A percentile compares a stretch with the other conserved stretches of the same genome.
Evolutionary conservation across 495 filamentous ascomycete species (phyloP).

Genomic region (Aspergillus nidulans): DNA sequence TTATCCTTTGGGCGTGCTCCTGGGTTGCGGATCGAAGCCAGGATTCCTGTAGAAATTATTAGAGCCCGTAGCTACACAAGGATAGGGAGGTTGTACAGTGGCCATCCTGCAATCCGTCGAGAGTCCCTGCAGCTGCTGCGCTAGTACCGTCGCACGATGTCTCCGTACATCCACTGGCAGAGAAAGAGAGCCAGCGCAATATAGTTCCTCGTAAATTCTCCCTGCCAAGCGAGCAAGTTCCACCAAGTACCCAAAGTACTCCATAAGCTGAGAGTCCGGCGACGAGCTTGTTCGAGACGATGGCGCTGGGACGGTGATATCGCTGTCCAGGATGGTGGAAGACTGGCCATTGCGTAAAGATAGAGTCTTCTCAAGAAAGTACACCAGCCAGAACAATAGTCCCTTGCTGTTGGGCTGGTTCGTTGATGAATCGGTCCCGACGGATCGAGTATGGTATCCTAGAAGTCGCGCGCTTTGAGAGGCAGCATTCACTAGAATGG

Average conservation of each 20-base stretch:
- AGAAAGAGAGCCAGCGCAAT: background rate
- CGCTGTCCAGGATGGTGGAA: background rate
- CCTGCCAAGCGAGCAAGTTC: background rate
- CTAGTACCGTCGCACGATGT: background rate
- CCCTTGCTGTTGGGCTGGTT: background rate
- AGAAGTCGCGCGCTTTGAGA: background rate
- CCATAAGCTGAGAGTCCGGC: background rate
- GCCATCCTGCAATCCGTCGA: background rate
- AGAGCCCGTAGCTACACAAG: background rate
- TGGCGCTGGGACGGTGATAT: background rate
- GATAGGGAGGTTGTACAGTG: background rate
- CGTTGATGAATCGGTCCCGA: background rate
- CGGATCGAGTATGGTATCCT: background rate
- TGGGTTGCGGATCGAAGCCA: background rate
- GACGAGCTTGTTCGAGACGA: background rate
- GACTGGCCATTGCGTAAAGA: background rate
- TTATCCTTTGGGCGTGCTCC: background rate
- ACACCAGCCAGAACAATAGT: background rate
- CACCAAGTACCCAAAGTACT: background rate
- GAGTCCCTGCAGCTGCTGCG: background rate
- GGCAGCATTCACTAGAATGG: background rate
- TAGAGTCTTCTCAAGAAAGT: background rate
- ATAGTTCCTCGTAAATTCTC: constrained; percentile 8
- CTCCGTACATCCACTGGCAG: background rate
- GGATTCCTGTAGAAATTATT: background rate